phyloP scores from a whole-genome alignment of 805 yeast genomes.

The Naumovozyma dairenensis region DNA sequence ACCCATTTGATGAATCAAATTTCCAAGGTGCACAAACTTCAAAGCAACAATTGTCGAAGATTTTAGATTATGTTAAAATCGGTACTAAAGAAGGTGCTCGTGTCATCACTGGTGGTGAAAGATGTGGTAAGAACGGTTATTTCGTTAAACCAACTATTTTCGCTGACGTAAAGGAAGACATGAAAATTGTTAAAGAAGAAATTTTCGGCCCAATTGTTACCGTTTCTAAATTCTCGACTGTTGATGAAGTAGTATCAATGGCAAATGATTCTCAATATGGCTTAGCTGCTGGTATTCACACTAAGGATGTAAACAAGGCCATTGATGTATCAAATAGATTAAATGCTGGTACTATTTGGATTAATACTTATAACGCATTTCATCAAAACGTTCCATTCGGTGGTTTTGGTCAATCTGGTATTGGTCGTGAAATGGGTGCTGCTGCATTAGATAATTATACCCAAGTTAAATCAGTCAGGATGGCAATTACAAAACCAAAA shows the following conservation, averaged over 20 bases:
- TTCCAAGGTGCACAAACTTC: slow-evolving; percentile 93
- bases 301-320: slow-evolving; percentile 65
- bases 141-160: slow-evolving; percentile 66
- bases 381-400: slow-evolving; percentile 87
- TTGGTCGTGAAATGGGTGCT: slow-evolving; percentile 88
- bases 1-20: slow-evolving; percentile 68
- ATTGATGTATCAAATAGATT: slow-evolving; percentile 63
- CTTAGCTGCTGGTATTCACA: slow-evolving; percentile 84
- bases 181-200: slow-evolving; percentile 67
- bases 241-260: slow-evolving; percentile 65
- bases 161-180: slow-evolving; percentile 56
- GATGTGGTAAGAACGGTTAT: slow-evolving; percentile 52
- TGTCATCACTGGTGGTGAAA: slow-evolving; percentile 60
- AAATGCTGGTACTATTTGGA: slow-evolving; percentile 85
- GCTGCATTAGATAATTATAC: slow-evolving; percentile 81
- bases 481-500: slow-evolving; percentile 8
- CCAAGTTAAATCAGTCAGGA: slow-evolving; percentile 68
- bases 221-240: slow-evolving; percentile 67
- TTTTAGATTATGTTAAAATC: slow-evolving; percentile 61
- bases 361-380: slow-evolving; percentile 84
- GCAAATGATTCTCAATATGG: slow-evolving; percentile 85
- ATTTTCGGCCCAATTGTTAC: slow-evolving; percentile 90
- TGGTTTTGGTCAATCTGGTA: slow-evolving; percentile 83
- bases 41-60: slow-evolving; percentile 64
- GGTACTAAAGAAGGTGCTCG: slow-evolving; percentile 83